These are phyloP conservation scores for Leccinum rimulosum DNA, from an alignment of 768 basidiomycete genomes.

Conservation along the genomic window DNA sequence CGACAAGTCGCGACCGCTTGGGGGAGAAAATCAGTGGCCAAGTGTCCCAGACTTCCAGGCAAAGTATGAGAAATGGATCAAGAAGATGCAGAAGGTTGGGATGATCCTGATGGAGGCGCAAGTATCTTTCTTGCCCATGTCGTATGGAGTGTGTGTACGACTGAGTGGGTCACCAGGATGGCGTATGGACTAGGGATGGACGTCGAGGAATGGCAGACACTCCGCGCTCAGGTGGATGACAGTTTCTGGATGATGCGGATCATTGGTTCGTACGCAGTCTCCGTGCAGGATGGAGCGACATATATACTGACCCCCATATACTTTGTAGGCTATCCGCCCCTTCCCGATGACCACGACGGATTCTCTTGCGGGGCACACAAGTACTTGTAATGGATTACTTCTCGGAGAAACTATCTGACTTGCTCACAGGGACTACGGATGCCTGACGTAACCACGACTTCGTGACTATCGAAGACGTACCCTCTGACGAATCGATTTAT, in stretches of 20 bases:
- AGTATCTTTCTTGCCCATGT: slow-evolving; percentile 24
- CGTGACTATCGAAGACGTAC: neutral
- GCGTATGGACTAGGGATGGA: slow-evolving; percentile 75
- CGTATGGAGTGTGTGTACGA: neutral
- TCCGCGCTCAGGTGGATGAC: slow-evolving; percentile 72
- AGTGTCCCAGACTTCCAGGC: slow-evolving; percentile 51
- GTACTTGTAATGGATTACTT: slow-evolving; percentile 37
- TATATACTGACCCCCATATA: neutral
- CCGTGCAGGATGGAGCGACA: neutral
- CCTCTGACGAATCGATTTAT: slow-evolving; percentile 31
- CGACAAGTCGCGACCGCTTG: slow-evolving; percentile 66
- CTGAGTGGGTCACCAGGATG: slow-evolving; percentile 52
- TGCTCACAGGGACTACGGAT: slow-evolving; percentile 77
- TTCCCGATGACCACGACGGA: slow-evolving; percentile 76
- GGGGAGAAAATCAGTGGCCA: slow-evolving; percentile 92
- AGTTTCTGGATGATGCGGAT: slow-evolving; percentile 89
- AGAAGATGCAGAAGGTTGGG: slow-evolving; percentile 84
- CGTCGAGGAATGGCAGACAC: slow-evolving; percentile 61
- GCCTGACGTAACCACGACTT: slow-evolving; percentile 61
- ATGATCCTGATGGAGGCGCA: slow-evolving; percentile 84
- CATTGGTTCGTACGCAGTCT: slow-evolving; percentile 50
- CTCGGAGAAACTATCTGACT: slow-evolving; percentile 5
- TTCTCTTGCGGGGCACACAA: slow-evolving; percentile 91
- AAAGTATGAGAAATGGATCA: slow-evolving; percentile 72
- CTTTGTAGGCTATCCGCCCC: slow-evolving; percentile 74